Evolutionary conservation across 352 stramenopile genomes (phyloP), one percentile per base, ranked within the genome.

Genomic region (Salisapilia sapeloensis): DNA sequence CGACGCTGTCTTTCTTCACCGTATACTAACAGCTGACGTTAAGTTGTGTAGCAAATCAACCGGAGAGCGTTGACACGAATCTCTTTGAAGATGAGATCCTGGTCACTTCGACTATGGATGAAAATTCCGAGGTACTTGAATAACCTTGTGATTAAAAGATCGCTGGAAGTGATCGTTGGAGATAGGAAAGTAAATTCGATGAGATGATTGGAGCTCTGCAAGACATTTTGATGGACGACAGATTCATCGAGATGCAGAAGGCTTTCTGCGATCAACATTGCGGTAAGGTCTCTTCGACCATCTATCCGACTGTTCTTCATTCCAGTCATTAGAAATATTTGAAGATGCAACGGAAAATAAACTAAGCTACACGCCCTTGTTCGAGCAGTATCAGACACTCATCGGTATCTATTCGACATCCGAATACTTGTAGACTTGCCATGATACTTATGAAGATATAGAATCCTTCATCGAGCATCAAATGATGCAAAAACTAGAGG

Each of bases 291-390:
- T 15, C 10, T 11, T n/a, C 12, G 7, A 9, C n/a, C 17, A 4
- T 5, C 24, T 7, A 12, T 2, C 19, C 50, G n/a, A 44, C 24
- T 37, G 20, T 42, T n/a, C 4, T 12, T 14, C 18, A 32, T n/a
- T 25, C 10, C 17, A 14, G 13, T 21, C 12, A 29, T 19, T 21
- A 86, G 71, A 87, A 54, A 65, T 81, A 13, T 86, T 86, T 35
- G 69, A 90, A 33, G 67, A 87, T 33, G 57, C 71, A 31, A 77
- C 61, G 0, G 69, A 90, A 48, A 87, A 90, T 48, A 90, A 86
- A 16, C 46, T 86, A 6, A 62, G 74, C 45, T 86, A 86, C 47
- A 87, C 74, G 26, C 54, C 67, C 33, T 69, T 87, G 28, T 83
- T 82, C 41, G 47, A 64, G 33, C 59, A 85, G 32, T 87, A 90